phyloP scores from a whole-genome alignment of 2,329 filamentous ascomycete species.

The Phyllosticta paracitricarpa region DNA sequence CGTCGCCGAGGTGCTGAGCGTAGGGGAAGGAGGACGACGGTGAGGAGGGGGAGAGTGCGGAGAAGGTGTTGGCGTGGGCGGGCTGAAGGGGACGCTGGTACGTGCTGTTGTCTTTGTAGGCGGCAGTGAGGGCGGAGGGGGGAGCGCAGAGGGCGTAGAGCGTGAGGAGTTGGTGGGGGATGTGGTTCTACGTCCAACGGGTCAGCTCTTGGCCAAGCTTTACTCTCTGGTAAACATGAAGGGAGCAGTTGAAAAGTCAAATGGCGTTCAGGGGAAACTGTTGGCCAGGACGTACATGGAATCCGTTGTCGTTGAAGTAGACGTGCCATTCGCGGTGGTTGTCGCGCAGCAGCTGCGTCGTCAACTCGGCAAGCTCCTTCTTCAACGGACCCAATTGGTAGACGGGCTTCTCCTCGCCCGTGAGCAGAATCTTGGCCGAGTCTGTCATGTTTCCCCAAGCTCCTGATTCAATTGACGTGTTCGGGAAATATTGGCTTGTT shows the following conservation, averaged over 20 bases:
- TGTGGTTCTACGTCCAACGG: conserved; percentile 49
- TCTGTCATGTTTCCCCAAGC: conserved; percentile 21
- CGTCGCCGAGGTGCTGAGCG: conserved; percentile 51
- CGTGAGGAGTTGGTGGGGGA: conserved; percentile 65
- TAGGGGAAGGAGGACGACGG: conserved; percentile 35
- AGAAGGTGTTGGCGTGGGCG: conserved; percentile 40
- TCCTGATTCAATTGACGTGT: neutral
- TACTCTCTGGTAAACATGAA: neutral
- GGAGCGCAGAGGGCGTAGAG: conserved; percentile 66
- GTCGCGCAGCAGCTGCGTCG: conserved; percentile 60
- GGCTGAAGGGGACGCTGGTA: conserved; percentile 54
- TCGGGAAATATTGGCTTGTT: neutral
- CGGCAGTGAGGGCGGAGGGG: conserved; percentile 47
- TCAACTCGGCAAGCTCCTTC: conserved; percentile 50
- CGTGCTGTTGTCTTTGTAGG: conserved; percentile 52
- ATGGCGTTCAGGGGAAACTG: neutral
- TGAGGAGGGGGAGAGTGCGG: conserved; percentile 36
- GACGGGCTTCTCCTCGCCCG: conserved; percentile 29
- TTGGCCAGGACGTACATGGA: conserved; percentile 46
- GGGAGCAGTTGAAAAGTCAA: neutral
- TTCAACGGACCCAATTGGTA: conserved; percentile 39
- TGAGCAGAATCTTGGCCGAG: conserved; percentile 16
- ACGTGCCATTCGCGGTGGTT: conserved; percentile 69
- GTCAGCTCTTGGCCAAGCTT: neutral
- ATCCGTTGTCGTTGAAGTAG: conserved; percentile 66